phyloP scores from a whole-genome alignment of 2,329 filamentous ascomycete genomes.

The Phialemoniopsis sp. region DNA sequence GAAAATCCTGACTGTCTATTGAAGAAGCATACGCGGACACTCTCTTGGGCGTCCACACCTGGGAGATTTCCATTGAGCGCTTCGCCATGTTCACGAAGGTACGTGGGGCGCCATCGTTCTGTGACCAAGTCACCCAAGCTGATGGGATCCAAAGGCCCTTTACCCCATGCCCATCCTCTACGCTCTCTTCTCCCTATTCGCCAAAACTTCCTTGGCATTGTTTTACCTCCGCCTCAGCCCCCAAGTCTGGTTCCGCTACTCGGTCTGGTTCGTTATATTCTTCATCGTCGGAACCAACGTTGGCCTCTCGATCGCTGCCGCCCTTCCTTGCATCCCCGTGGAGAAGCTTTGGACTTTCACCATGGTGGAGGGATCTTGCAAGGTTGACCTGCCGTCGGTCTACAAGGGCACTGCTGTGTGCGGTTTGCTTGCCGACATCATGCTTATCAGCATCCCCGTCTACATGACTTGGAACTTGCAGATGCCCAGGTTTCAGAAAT shows the following conservation, averaged over 20 bases:
- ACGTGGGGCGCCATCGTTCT: too few species aligned
- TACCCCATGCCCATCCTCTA: too few species aligned
- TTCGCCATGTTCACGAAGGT: too few species aligned
- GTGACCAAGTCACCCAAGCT: too few species aligned
- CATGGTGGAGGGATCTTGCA: conserved; percentile 6
- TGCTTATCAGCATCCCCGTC: conserved; percentile 10
- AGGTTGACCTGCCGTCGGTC: conserved; percentile 8
- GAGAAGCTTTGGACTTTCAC: conserved; percentile 6
- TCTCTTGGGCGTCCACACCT: too few species aligned
- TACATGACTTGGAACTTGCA: too few species aligned
- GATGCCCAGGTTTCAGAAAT: conserved; percentile 5
- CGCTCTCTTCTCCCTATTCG: too few species aligned
- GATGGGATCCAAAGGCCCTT: too few species aligned
- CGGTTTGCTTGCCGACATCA: conserved; percentile 8
- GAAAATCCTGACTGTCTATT: too few species aligned
- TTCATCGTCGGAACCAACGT: conserved; percentile 4
- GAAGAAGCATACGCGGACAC: too few species aligned
- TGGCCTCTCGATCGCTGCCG: conserved; percentile 8
- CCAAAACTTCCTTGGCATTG: conserved; percentile 5
- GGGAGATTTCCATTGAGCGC: too few species aligned
- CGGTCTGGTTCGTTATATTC: conserved; percentile 6
- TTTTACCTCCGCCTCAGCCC: conserved; percentile 6
- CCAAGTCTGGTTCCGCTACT: conserved; percentile 3
- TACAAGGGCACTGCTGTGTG: conserved; percentile 10
- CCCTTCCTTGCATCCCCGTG: conserved; percentile 10